Conservation (phyloP, 2,329 filamentous ascomycete genomes). For the Ascochyta koolunga region DNA sequence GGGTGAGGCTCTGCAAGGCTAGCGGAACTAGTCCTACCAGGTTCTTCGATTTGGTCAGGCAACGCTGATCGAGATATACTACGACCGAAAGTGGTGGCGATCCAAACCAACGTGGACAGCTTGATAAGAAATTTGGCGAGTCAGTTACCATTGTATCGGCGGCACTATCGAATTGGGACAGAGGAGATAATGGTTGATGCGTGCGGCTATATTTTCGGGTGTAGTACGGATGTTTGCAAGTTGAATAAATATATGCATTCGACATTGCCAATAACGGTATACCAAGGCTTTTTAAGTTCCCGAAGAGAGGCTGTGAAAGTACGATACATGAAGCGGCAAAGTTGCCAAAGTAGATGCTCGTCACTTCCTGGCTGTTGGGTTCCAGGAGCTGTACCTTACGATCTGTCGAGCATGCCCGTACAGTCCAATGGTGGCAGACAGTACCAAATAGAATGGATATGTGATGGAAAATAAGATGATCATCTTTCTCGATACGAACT, state of each 20-base stretch:
- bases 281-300: not conserved
- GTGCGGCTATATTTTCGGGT: not conserved
- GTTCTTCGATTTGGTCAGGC: not conserved
- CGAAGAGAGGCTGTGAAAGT: not conserved
- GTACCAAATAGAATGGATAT: constrained; percentile 53
- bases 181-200: not conserved
- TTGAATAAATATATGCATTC: not conserved
- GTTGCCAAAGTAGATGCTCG: not conserved
- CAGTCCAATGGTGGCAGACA: constrained; percentile 54
- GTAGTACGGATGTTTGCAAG: not conserved
- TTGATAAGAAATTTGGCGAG: not conserved
- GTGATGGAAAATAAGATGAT: constrained; percentile 52
- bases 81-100: not conserved
- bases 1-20: constrained; percentile 3
- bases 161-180: not conserved
- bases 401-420: constrained; percentile 56
- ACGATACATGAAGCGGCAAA: constrained; percentile 1
- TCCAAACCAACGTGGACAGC: not conserved
- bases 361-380: constrained; percentile 52
- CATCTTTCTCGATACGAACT: constrained; percentile 51
- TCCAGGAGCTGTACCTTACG: constrained; percentile 55
- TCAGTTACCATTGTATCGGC: not conserved
- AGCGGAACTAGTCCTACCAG: not conserved
- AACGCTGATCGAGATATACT: constrained; percentile 1
- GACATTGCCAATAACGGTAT: not conserved